Evolutionary conservation across 2,329 filamentous ascomycete genomes (phyloP), one percentile per base, ranked within the genome.

Genomic region (Colletotrichum kahawae): DNA sequence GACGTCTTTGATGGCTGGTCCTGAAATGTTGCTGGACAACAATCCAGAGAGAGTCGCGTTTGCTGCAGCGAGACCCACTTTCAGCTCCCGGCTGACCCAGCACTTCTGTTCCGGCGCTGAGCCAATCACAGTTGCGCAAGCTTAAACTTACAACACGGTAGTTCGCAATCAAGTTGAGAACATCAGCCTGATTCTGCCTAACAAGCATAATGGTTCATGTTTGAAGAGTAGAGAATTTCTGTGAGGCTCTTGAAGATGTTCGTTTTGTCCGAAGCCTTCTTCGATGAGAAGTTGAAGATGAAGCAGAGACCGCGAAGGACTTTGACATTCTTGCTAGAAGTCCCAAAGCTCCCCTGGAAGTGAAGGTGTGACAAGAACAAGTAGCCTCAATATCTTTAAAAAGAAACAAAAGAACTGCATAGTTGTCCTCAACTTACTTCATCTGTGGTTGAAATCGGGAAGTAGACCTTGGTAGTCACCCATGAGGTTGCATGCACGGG

Each of bases 41-140:
- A 76, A 73, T 59, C 43, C 43, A 51, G 43, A 51, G 18, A 21
- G n/a, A 51, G 43, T 51, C 70, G 70, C 74, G 70, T 70, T 70
- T 76, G 70, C 70, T 65, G 43, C 48, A 71, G 59, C 48, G 43
- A 68, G 70, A 74, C 64, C 74, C 70, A 69, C 74, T 38, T 36
- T n/a, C 34, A 76, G 70, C 74, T 76, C 66, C 31, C 31, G 31
- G 33, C 31, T 67, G 31, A 13, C 29, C 63, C 29, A 51, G 43
- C 43, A 51, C 43, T n/a, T 51, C 5, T 57, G 31, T 57, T 56
- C 48, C 12, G 38, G 7, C 18, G 31, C 33, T 60, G 21, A 16
- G 56, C 67, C 67, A 69, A 62, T 54, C 16, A 62, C 34, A 62
- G 18, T 16, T 27, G 24, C 27, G 21, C 24, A 57, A 57, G 54